These are phyloP conservation scores for Diaporthe sp. DNA, from an alignment of 2,329 filamentous ascomycete genomes.

Conservation along the genomic window DNA sequence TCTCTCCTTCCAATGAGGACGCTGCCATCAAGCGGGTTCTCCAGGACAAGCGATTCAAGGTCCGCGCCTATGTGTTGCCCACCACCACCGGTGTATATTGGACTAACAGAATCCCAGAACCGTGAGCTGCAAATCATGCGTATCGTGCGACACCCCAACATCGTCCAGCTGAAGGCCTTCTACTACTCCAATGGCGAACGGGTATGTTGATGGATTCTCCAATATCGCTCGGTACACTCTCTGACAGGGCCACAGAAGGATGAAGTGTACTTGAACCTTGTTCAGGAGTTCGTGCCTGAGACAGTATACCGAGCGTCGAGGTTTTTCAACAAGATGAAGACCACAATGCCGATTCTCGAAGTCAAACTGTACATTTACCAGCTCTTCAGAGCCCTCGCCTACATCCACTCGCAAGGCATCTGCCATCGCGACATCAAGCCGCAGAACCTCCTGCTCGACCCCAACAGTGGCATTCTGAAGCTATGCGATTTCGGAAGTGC, in stretches of 20 bases:
- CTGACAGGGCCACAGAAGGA: slow-evolving; percentile 77
- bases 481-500: slow-evolving; percentile 99
- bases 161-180: slow-evolving; percentile 98
- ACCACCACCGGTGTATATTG: neutral
- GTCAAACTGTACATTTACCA: slow-evolving; percentile 99
- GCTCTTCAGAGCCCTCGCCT: slow-evolving; percentile 96
- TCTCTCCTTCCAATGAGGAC: slow-evolving; percentile 97
- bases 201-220: slow-evolving; percentile 65
- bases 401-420: slow-evolving; percentile 99
- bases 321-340: slow-evolving; percentile 99
- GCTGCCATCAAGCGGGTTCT: slow-evolving; percentile 99
- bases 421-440: slow-evolving; percentile 99
- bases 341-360: slow-evolving; percentile 98
- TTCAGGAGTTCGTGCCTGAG: slow-evolving; percentile 98
- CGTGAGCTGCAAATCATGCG: slow-evolving; percentile 99
- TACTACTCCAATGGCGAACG: slow-evolving; percentile 99
- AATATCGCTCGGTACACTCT: slow-evolving; percentile 37
- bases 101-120: slow-evolving; percentile 73
- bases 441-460: slow-evolving; percentile 95
- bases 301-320: slow-evolving; percentile 98
- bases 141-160: slow-evolving; percentile 98
- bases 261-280: slow-evolving; percentile 98
- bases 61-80: slow-evolving; percentile 53
- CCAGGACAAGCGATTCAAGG: slow-evolving; percentile 99
- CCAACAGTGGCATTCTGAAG: slow-evolving; percentile 91